Conservation (phyloP, 2,329 filamentous ascomycete genomes). For the Arthrobotrys conoides region DNA sequence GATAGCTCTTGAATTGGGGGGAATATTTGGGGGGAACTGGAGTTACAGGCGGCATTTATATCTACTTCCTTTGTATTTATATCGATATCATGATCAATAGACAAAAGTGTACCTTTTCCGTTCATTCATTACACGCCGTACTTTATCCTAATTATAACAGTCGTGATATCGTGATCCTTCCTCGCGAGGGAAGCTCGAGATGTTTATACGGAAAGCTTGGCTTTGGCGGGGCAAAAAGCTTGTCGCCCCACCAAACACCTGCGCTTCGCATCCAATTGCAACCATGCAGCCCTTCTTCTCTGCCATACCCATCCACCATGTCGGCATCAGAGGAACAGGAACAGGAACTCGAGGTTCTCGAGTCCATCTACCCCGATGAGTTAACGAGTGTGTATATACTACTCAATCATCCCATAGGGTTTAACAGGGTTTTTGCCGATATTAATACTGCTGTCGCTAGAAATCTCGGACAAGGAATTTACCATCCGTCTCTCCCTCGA, state of each 20-base stretch:
- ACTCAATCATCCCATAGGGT: neutral
- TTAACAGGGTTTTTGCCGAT: neutral
- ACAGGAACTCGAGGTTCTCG: conserved; percentile 96
- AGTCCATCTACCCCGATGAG: conserved; percentile 98
- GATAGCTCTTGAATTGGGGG: conserved; percentile 6
- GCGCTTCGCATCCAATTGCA: conserved; percentile 1
- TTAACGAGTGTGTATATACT: conserved; percentile 78
- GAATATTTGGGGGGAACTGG: conserved; percentile 1
- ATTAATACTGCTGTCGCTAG: conserved; percentile 68
- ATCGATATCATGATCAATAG: conserved; percentile 7
- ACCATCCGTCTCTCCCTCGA: conserved; percentile 89
- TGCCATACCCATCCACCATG: conserved; percentile 34
- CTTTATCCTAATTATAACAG: too few relatives aligned
- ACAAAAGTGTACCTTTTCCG: conserved; percentile 11
- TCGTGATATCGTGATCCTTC: neutral
- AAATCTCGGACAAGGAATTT: conserved; percentile 90
- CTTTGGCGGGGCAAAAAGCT: conserved; percentile 57
- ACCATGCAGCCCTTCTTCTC: conserved; percentile 4
- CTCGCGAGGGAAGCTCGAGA: too few relatives aligned
- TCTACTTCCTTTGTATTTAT: conserved; percentile 7
- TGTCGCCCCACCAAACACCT: conserved; percentile 41
- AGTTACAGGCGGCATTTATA: conserved; percentile 15
- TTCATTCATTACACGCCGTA: neutral
- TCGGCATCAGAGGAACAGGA: conserved; percentile 78
- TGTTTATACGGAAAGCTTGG: neutral